These are phyloP conservation scores for Acanthamoeba lenticulata DNA, from an alignment of 208 protist species.

Conservation along the genomic window DNA sequence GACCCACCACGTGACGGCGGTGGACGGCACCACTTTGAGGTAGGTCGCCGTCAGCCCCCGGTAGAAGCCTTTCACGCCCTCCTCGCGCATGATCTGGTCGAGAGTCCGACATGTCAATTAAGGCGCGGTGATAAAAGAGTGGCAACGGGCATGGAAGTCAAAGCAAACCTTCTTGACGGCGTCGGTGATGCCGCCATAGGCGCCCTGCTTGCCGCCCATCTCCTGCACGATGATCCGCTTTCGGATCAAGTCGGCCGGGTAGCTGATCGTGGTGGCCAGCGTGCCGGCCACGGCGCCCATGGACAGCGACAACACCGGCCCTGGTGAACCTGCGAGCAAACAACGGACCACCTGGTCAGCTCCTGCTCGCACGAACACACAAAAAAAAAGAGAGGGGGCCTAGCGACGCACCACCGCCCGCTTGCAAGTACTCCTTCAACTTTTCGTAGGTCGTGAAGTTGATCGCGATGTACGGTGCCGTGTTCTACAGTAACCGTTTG, in stretches of 20 bases:
- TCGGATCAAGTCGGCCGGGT: background rate
- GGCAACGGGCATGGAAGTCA: background rate
- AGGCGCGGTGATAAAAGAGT: background rate
- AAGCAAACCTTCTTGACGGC: conserved; percentile 29
- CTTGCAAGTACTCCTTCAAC: background rate
- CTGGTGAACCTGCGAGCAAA: background rate
- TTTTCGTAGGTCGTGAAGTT: conserved; percentile 46
- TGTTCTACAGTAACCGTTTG: background rate
- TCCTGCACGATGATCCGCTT: conserved; percentile 37
- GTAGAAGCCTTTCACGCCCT: background rate
- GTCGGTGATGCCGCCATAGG: background rate
- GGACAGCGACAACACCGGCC: background rate
- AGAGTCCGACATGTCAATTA: background rate
- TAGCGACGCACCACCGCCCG: background rate
- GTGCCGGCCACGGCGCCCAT: background rate
- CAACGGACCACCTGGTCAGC: no score
- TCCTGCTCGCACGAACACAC: no score
- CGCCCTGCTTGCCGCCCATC: background rate
- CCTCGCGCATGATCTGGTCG: background rate
- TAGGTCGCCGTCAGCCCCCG: background rate
- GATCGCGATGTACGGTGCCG: conserved; percentile 30
- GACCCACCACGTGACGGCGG: conserved; percentile 23
- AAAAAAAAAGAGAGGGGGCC: no score
- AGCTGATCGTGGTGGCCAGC: conserved; percentile 3
- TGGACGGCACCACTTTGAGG: conserved; percentile 15